Evolutionary conservation across 352 stramenopile genomes (phyloP).

Genomic region (Globisporangium alternatum): DNA sequence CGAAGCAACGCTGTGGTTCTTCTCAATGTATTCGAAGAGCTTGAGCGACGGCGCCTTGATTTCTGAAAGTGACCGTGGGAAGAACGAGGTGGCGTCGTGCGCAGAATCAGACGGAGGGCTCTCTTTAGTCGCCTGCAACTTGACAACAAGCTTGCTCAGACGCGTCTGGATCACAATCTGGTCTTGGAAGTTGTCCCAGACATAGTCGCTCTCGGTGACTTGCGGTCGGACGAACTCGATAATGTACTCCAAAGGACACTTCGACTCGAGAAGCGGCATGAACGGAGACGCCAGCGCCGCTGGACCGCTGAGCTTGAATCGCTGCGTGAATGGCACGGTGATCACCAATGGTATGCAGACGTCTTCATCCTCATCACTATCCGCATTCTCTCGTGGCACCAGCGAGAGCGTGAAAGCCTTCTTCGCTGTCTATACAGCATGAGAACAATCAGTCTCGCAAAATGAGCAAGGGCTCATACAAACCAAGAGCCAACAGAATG

Average conservation of each 20-base stretch:
- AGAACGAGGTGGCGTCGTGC: slow-evolving; percentile 13
- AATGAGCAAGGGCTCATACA: background rate
- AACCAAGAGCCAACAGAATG: background rate
- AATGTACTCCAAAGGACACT: slow-evolving; percentile 20
- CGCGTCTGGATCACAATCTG: slow-evolving; percentile 57
- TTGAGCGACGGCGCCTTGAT: slow-evolving; percentile 52
- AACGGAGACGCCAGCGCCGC: slow-evolving; percentile 13
- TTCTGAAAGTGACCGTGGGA: slow-evolving; percentile 26
- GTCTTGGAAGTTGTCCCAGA: slow-evolving; percentile 66
- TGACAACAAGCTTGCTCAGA: slow-evolving; percentile 45
- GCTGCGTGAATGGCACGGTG: slow-evolving; percentile 42
- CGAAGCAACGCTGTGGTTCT: background rate
- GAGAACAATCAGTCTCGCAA: too few species aligned
- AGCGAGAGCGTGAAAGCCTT: slow-evolving; percentile 16
- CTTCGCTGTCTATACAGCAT: background rate
- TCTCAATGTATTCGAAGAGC: slow-evolving; percentile 55
- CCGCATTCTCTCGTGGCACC: background rate
- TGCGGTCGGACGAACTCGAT: slow-evolving; percentile 40
- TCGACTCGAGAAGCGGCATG: slow-evolving; percentile 26
- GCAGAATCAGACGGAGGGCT: background rate
- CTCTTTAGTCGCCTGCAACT: slow-evolving; percentile 31
- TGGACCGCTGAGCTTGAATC: slow-evolving; percentile 33
- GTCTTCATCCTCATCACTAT: background rate
- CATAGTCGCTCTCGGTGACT: slow-evolving; percentile 41
- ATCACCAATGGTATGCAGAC: slow-evolving; percentile 39